phyloP scores from a whole-genome alignment of 164 flowering plant genomes.

The Vitis vinifera region DNA sequence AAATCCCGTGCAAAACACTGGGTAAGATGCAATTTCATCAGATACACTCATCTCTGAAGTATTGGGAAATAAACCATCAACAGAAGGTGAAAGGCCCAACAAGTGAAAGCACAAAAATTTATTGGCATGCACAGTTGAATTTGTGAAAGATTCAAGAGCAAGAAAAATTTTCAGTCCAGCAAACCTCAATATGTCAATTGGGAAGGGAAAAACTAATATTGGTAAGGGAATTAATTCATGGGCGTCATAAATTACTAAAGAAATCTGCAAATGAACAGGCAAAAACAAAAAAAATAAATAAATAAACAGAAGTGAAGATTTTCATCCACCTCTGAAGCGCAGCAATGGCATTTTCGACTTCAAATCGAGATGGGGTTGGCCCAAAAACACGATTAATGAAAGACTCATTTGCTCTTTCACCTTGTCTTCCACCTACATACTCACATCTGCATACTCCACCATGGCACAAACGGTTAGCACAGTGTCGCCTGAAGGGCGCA shows the following conservation, averaged over 20 bases:
- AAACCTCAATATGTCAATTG: not conserved
- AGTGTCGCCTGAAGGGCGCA: not conserved
- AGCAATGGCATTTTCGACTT: constrained; percentile 31
- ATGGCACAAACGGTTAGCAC: not conserved
- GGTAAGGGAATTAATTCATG: too few species aligned
- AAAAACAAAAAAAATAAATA: not conserved
- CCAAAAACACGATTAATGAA: constrained; percentile 11
- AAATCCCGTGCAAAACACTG: constrained; percentile 20
- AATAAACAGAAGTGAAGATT: not conserved
- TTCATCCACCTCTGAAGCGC: constrained; percentile 27
- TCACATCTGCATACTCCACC: constrained; percentile 1
- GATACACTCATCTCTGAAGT: not conserved
- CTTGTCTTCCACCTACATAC: constrained; percentile 1
- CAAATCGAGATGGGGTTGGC: constrained; percentile 29
- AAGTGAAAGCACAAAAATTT: not conserved
- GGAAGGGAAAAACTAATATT: too few species aligned
- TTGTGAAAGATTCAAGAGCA: too few species aligned
- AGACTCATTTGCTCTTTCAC: constrained; percentile 4
- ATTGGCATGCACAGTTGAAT: not conserved
- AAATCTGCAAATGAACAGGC: not conserved
- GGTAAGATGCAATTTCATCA: constrained; percentile 1
- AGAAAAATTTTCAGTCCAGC: not conserved
- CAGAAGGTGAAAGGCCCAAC: too few species aligned
- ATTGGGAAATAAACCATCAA: not conserved
- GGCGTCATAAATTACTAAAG: too few species aligned